Base-by-base conservation (phyloP, 208 protist genomes). In the Leishmania martiniquensis region DNA sequence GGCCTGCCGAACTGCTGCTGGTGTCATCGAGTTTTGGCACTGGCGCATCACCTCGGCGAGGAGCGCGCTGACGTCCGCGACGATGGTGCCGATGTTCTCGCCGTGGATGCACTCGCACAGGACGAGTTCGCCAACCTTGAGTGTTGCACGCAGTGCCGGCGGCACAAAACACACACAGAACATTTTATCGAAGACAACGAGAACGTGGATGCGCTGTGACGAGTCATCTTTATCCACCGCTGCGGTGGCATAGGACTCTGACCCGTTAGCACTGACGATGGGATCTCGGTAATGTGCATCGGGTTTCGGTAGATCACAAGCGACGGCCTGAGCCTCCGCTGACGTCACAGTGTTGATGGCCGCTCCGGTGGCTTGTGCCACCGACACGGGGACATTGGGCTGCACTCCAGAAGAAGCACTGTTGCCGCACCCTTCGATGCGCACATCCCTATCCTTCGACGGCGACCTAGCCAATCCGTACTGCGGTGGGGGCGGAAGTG, bases 161-260 rank as follows among this genome's bases (percentile, higher is more conserved):
- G 91, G 91, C 47, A 96, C 85, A 72, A 88, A 91, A 82, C 82
- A 94, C 1, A 93, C 76, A 12, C 85, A 91, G 76, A 92, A 96
- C 9, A 87, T 57, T 17, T 83, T 75, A 52, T 87, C 85, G 57
- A 93, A 91, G n/a, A 75, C 78, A 34, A 96, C 88, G n/a, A 96
- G 66, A 13, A 85, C 82, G 81, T 95, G 88, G 3, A 32, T 37
- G 45, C 65, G 74, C 39, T 82, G 39, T 29, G 65, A 72, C 72
- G 72, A 34, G 39, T n/a, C n/a, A 13, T 59, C 42, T 42, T 25
- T 42, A 44, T 57, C 47, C 4, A 47, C 25, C 29, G 3, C 47
- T 10, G 32, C 2, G 6, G 68, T 13, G 44, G 42, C 32, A 15
- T 20, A 47, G 29, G 37, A 49, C 34, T 45, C 63, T 9, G 63